Conservation (phyloP, 495 filamentous ascomycete genomes). For the Entonaema liquescens region DNA sequence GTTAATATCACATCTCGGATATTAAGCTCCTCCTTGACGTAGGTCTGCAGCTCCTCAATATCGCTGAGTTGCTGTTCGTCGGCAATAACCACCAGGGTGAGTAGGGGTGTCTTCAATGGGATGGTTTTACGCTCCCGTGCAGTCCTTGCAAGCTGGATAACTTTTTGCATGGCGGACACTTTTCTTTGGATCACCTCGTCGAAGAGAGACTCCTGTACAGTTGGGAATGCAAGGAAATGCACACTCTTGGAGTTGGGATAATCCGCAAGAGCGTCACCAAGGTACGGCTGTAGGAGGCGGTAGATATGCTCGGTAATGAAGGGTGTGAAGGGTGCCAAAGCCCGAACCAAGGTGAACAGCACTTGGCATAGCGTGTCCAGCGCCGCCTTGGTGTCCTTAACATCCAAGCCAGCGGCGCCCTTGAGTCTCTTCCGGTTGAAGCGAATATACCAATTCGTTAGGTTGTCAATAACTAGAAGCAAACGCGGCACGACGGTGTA, state of each 20-base stretch:
- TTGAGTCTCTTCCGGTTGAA: constrained; percentile 97
- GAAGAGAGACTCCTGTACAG: constrained; percentile 86
- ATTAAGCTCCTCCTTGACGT: constrained; percentile 92
- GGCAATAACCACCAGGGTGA: constrained; percentile 86
- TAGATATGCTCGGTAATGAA: constrained; percentile 98
- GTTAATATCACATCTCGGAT: constrained; percentile 84
- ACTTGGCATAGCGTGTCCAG: constrained; percentile 98
- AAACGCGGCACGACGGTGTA: constrained; percentile 95
- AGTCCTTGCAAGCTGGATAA: constrained; percentile 88
- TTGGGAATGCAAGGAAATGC: constrained; percentile 91
- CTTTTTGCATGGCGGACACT: constrained; percentile 90
- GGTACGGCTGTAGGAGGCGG: constrained; percentile 77
- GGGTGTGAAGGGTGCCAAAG: constrained; percentile 92
- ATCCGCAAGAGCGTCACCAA: constrained; percentile 66
- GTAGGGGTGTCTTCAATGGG: constrained; percentile 88
- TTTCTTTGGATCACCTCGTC: constrained; percentile 85
- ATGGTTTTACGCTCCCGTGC: constrained; percentile 86
- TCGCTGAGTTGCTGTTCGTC: constrained; percentile 86
- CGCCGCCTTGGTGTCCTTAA: constrained; percentile 80
- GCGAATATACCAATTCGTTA: constrained; percentile 99
- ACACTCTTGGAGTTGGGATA: constrained; percentile 81
- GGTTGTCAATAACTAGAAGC: constrained; percentile 89
- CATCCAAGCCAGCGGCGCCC: constrained; percentile 84
- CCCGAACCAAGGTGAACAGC: constrained; percentile 85
- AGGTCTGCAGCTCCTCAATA: constrained; percentile 79